Evolutionary conservation across 202 grass and related monocot species (phyloP), one percentile per base, ranked within the genome.

Genomic region (Brachypodium distachyon): DNA sequence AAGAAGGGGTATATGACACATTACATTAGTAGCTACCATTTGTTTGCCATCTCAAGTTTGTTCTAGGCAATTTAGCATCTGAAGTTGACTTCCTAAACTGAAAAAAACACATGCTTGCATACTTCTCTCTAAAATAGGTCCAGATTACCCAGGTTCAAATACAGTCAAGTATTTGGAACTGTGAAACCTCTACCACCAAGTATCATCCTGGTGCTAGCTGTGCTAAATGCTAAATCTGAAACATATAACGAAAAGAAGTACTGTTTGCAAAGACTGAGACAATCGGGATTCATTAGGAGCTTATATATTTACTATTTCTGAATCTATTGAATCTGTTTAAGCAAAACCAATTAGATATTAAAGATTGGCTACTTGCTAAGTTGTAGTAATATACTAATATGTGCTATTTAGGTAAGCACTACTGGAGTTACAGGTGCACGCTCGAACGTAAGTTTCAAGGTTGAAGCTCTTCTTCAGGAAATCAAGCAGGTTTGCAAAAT

Each of bases 371-470:
- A 21, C 17, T 63, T 80, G 16, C 43, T 61, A 51, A 76, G 50
- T 33, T 48, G 1, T 26, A 37, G 81, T 72, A 26, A 34, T 61
- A 13, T 26, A 37, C 78, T 72, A 26, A 34, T 61, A 13, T 48
- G 44, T 32, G 41, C 9, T 69, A 48, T 88, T 68, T 74, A 98
- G 95, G 95, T 98, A 43, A 94, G 91, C 50, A 88, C 85, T 54
- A 81, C 94, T 72, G 95, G 95, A 77, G 95, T 97, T 66, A 97
- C 95, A 54, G 95, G 95, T 49, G 44, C 91, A 9, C 91, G 91
- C 12, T 1, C 79, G 43, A 86, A 81, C 57, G 95, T 98, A 41
- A 98, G 80, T 70, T 18, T 23, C 6, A 87, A 82, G 32, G 91
- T 98, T 37, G 64, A 92, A 78, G 77, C 89, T 83, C 95, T 97